Evolutionary conservation across 169 alveolate genomes (phyloP).

Genomic region (Eimeria brunetti): DNA sequence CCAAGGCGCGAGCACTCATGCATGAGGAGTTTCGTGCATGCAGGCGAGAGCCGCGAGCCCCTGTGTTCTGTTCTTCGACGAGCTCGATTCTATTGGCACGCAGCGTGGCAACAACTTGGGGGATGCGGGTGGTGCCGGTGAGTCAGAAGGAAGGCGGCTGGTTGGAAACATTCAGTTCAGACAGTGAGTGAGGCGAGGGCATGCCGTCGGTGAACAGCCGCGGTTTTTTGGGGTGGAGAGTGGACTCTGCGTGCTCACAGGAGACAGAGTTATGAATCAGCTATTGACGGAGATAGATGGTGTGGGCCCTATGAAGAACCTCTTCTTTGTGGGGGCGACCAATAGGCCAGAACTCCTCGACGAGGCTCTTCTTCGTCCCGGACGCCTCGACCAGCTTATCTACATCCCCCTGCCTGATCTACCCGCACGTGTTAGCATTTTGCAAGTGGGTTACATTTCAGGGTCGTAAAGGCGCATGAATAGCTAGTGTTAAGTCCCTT

Average conservation of each 20-base stretch:
- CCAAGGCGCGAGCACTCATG: not conserved
- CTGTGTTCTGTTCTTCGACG: slow-evolving; percentile 99
- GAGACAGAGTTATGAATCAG: slow-evolving; percentile 99
- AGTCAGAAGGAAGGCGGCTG: not conserved
- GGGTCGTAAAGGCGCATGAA: not conserved
- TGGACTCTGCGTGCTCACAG: slow-evolving; percentile 88
- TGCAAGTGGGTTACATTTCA: slow-evolving; percentile 86
- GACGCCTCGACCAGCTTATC: slow-evolving; percentile 99
- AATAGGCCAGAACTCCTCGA: slow-evolving; percentile 99
- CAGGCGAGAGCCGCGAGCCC: slow-evolving; percentile 99
- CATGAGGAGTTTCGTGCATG: not conserved
- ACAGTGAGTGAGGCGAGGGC: not conserved
- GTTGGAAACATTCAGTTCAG: not conserved
- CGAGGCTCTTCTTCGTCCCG: slow-evolving; percentile 99
- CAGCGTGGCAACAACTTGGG: slow-evolving; percentile 91
- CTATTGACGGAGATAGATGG: slow-evolving; percentile 99
- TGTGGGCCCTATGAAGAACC: slow-evolving; percentile 98
- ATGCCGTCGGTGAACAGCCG: not conserved
- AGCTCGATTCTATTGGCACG: slow-evolving; percentile 99
- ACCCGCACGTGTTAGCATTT: slow-evolving; percentile 97
- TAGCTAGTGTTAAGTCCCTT: not conserved
- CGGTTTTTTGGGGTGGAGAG: slow-evolving; percentile 88
- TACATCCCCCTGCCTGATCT: slow-evolving; percentile 99
- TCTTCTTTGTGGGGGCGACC: slow-evolving; percentile 99
- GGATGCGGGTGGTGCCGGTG: slow-evolving; percentile 97